Evolutionary conservation across 2,329 filamentous ascomycete species (phyloP).

Genomic region (Claviceps digitariae): DNA sequence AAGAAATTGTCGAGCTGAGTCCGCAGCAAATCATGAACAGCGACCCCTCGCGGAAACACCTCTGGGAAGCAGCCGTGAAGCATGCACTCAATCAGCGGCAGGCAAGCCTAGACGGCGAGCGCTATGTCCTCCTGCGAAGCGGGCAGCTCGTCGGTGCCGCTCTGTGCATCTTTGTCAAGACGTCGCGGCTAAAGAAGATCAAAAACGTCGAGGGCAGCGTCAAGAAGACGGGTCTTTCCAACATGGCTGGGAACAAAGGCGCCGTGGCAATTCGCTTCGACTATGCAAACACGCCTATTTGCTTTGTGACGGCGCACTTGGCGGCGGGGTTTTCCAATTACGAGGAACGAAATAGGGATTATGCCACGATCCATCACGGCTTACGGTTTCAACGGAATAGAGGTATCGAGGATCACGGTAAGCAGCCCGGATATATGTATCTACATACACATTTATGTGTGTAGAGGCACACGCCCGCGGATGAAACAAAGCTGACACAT

Average conservation of each 20-base stretch:
- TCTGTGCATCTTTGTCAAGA: conserved; percentile 79
- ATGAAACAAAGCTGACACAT: not conserved
- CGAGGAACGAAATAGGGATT: conserved; percentile 89
- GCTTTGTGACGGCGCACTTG: conserved; percentile 91
- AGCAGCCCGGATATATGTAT: conserved; percentile 1
- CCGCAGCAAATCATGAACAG: conserved; percentile 99
- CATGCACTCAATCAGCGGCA: conserved; percentile 62
- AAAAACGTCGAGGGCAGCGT: conserved; percentile 95
- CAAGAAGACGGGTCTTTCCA: conserved; percentile 89
- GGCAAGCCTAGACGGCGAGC: conserved; percentile 49
- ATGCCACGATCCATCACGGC: conserved; percentile 74
- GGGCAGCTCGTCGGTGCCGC: conserved; percentile 92
- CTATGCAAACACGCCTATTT: conserved; percentile 82
- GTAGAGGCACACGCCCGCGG: not conserved
- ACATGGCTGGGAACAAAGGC: conserved; percentile 96
- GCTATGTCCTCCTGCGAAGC: conserved; percentile 79
- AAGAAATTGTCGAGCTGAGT: conserved; percentile 95
- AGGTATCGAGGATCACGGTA: conserved; percentile 80
- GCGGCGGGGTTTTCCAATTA: conserved; percentile 95
- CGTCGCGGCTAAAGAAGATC: conserved; percentile 62
- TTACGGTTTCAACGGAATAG: conserved; percentile 83
- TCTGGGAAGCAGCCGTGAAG: conserved; percentile 77
- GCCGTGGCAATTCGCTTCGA: conserved; percentile 94
- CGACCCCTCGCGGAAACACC: conserved; percentile 69
- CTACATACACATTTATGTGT: not conserved